Evolutionary conservation across 139 green algal genomes (phyloP).

Genomic region (Chlamydomonas asymmetrica): DNA sequence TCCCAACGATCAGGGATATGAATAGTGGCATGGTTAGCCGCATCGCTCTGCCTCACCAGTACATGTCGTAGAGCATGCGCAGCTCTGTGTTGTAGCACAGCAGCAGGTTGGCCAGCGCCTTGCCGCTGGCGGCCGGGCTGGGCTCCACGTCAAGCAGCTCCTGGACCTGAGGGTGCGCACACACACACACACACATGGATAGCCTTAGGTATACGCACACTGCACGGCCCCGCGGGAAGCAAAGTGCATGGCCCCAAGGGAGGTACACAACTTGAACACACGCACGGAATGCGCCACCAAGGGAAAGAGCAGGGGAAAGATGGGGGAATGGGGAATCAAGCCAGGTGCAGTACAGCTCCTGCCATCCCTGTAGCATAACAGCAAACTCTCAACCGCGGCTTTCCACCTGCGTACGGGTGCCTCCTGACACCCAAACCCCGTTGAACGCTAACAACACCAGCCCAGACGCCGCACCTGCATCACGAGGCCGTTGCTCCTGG

Average conservation of each 20-base stretch:
- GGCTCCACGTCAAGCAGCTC: constrained; percentile 57
- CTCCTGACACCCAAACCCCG: no score
- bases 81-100: constrained; percentile 67
- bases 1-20: neutral
- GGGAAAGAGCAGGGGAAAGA: neutral
- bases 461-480: constrained; percentile 33
- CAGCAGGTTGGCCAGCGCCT: constrained; percentile 50
- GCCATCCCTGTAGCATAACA: neutral
- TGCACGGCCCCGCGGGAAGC: no score
- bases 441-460: no score
- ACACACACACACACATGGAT: no score
- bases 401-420: neutral
- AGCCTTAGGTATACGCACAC: no score
- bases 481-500: constrained; percentile 14
- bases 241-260: no score
- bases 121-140: constrained; percentile 18
- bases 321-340: neutral
- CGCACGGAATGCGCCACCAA: neutral
- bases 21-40: neutral
- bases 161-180: constrained; percentile 41
- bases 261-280: constrained; percentile 7
- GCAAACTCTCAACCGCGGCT: neutral
- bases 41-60: constrained; percentile 40
- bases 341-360: neutral
- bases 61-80: constrained; percentile 65